These are phyloP conservation scores for Musa balbisiana DNA, from an alignment of 202 grass and related monocot species.

Conservation along the genomic window DNA sequence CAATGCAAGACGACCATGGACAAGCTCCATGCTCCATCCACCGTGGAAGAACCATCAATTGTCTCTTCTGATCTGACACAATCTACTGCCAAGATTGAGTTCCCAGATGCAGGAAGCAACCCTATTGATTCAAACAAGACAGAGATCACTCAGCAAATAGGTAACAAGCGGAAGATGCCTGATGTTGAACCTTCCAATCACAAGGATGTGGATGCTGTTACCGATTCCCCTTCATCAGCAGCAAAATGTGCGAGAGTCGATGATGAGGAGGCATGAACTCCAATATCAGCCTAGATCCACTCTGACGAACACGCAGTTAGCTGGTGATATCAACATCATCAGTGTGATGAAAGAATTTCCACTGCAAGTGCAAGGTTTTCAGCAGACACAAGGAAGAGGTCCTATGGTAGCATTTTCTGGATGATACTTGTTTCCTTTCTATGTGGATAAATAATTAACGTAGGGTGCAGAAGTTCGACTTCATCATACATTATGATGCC, in stretches of 20 bases:
- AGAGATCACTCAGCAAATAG: constrained; percentile 3
- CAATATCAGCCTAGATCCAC: not conserved
- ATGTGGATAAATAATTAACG: not conserved
- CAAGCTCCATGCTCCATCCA: constrained; percentile 32
- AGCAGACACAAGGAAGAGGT: not conserved
- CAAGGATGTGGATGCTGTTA: not conserved
- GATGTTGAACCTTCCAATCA: not conserved
- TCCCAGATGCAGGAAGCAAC: constrained; percentile 23
- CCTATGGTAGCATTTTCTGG: not conserved
- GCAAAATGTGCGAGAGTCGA: constrained; percentile 29
- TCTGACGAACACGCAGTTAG: not conserved
- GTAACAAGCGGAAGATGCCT: constrained; percentile 13
- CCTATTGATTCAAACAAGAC: constrained; percentile 18
- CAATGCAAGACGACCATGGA: constrained; percentile 45
- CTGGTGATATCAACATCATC: not conserved
- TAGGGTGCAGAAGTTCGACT: not conserved
- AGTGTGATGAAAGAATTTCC: not conserved
- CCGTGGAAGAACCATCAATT: constrained; percentile 29
- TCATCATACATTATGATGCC: too few relatives aligned
- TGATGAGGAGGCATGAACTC: constrained; percentile 8
- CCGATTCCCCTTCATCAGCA: constrained; percentile 9
- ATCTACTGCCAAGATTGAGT: constrained; percentile 20
- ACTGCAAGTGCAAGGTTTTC: not conserved
- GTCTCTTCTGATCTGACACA: constrained; percentile 32
- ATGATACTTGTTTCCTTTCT: too few relatives aligned